Conservation (phyloP, 2,329 filamentous ascomycete genomes). For the Diaporthe longicolla region DNA sequence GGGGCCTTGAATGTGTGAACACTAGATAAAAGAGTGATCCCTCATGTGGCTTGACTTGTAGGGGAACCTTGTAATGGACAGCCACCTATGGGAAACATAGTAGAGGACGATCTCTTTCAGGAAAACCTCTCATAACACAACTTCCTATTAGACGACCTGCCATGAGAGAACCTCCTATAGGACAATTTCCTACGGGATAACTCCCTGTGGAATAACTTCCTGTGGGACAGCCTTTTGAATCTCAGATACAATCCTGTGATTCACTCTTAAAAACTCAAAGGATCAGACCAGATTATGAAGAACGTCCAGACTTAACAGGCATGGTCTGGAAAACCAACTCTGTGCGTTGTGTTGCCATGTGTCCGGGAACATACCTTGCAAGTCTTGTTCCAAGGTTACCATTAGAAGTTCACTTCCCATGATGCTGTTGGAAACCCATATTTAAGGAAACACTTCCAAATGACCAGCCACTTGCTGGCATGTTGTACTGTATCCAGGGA, state of each 20-base stretch:
- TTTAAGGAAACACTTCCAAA: background rate
- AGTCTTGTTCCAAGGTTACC: background rate
- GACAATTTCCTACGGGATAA: too few relatives aligned
- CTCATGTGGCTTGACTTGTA: background rate
- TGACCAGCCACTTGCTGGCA: background rate
- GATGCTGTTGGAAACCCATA: background rate
- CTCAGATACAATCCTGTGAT: background rate
- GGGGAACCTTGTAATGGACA: too few relatives aligned
- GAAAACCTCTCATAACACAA: too few relatives aligned
- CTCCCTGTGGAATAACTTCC: too few relatives aligned
- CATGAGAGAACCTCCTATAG: too few relatives aligned
- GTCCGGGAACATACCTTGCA: too few relatives aligned
- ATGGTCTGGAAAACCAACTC: background rate
- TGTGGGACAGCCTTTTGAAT: background rate
- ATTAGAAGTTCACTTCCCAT: background rate
- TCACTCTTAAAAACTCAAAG: background rate
- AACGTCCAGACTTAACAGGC: background rate
- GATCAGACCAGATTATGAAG: background rate
- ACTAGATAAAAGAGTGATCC: too few relatives aligned
- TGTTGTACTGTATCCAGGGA: background rate
- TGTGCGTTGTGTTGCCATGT: background rate
- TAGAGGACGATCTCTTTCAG: too few relatives aligned
- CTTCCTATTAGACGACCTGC: too few relatives aligned
- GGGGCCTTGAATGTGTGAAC: too few relatives aligned
- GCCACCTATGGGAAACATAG: too few relatives aligned